These are phyloP conservation scores for Leccinellum luteum DNA, from an alignment of 768 basidiomycete genomes.

Conservation along the genomic window DNA sequence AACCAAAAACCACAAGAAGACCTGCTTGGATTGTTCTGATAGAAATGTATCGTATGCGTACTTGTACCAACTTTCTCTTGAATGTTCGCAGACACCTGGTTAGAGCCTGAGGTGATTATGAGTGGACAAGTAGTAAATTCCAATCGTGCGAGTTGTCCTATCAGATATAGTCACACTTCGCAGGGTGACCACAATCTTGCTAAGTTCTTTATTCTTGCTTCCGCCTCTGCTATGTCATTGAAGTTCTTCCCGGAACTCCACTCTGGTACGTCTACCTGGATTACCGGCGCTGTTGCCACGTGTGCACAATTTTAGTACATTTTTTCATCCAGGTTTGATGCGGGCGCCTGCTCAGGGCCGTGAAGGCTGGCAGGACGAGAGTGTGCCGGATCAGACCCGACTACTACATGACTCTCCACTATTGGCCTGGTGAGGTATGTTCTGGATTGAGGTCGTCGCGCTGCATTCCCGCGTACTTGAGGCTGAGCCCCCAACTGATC, in stretches of 20 bases:
- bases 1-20: slow-evolving; percentile 46
- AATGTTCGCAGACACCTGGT: not conserved
- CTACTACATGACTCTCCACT: not conserved
- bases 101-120: not conserved
- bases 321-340: not conserved
- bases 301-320: not conserved
- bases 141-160: not conserved
- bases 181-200: not conserved
- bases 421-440: too few relatives aligned
- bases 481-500: not conserved
- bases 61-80: not conserved
- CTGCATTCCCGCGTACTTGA: not conserved
- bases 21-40: slow-evolving; percentile 53
- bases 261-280: not conserved
- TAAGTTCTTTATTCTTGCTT: too few relatives aligned
- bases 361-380: not conserved
- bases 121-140: not conserved
- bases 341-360: not conserved
- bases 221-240: not conserved
- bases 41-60: slow-evolving; percentile 1
- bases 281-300: not conserved
- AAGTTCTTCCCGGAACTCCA: not conserved
- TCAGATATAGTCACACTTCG: not conserved
- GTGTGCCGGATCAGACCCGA: not conserved
- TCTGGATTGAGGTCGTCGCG: not conserved